phyloP scores from a whole-genome alignment of 2,329 filamentous ascomycete species.

The Colletotrichum neosansevieriae region DNA sequence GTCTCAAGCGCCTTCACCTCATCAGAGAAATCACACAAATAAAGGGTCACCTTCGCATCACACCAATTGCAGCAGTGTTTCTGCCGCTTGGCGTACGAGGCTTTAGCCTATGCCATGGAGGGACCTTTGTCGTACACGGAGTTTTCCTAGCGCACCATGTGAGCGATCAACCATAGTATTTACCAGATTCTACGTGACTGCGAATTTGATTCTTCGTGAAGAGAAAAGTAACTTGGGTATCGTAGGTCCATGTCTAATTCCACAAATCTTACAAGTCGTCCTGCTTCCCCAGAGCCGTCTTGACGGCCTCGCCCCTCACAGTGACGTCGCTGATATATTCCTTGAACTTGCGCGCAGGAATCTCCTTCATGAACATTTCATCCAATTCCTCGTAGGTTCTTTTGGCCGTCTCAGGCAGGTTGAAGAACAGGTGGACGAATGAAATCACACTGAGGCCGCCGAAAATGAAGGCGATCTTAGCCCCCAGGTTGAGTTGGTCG shows the following conservation, averaged over 20 bases:
- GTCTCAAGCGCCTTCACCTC: too few relatives aligned
- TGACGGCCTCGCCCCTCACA: conserved; percentile 22
- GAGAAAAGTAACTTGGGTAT: neutral
- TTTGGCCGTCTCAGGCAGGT: conserved; percentile 51
- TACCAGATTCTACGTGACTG: too few relatives aligned
- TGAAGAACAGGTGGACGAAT: conserved; percentile 50
- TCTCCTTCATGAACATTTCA: conserved; percentile 45
- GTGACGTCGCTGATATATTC: conserved; percentile 39
- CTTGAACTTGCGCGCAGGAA: conserved; percentile 46
- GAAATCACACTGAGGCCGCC: conserved; percentile 49
- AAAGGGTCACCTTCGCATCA: too few relatives aligned
- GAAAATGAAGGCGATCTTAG: conserved; percentile 57
- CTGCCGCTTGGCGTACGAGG: too few relatives aligned
- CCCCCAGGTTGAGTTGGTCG: conserved; percentile 48
- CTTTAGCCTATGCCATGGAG: too few relatives aligned
- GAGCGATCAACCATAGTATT: too few relatives aligned
- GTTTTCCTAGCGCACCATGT: too few relatives aligned
- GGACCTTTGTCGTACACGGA: too few relatives aligned
- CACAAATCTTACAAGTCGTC: conserved; percentile 13
- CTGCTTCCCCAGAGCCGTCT: conserved; percentile 29
- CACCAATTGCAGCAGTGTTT: too few relatives aligned
- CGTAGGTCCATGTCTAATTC: neutral
- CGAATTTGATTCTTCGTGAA: neutral
- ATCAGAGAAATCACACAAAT: too few relatives aligned
- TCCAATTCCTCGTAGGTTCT: conserved; percentile 46